phyloP scores from a whole-genome alignment of 73 alveolate genomes.

The Durusdinium trenchii region DNA sequence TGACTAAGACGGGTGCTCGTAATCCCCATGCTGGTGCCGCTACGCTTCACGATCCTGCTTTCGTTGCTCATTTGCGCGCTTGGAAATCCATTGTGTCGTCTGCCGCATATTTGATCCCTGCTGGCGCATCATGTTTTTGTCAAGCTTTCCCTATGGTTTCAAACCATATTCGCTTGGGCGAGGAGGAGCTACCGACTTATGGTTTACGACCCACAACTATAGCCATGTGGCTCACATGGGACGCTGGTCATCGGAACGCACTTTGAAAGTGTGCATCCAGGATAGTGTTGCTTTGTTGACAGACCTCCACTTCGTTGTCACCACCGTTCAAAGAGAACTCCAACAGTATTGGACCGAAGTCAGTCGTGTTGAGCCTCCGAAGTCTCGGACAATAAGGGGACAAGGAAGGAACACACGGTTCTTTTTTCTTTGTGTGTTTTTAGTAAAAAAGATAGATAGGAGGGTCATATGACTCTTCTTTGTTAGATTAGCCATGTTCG shows the following conservation, averaged over 20 bases:
- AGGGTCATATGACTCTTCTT: neutral
- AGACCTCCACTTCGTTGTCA: neutral
- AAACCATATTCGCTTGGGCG: conserved; percentile 13
- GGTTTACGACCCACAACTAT: neutral
- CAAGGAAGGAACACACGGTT: conserved; percentile 12
- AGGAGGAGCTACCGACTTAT: neutral
- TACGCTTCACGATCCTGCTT: neutral
- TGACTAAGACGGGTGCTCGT: neutral
- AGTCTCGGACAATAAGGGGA: neutral
- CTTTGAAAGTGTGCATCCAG: neutral
- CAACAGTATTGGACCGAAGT: neutral
- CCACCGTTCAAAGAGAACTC: neutral
- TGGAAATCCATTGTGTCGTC: neutral
- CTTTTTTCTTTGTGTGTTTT: neutral
- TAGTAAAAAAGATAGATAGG: neutral
- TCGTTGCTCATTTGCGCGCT: neutral
- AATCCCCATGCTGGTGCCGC: neutral
- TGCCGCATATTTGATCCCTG: neutral
- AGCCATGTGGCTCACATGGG: neutral
- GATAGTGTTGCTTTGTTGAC: neutral
- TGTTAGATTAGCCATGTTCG: neutral
- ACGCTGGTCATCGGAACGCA: neutral
- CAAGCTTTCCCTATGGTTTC: neutral
- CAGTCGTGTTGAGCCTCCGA: conserved; percentile 30
- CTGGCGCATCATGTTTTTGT: neutral